Base-by-base conservation (phyloP, 106 monocot species). In the Acorus calamus region DNA sequence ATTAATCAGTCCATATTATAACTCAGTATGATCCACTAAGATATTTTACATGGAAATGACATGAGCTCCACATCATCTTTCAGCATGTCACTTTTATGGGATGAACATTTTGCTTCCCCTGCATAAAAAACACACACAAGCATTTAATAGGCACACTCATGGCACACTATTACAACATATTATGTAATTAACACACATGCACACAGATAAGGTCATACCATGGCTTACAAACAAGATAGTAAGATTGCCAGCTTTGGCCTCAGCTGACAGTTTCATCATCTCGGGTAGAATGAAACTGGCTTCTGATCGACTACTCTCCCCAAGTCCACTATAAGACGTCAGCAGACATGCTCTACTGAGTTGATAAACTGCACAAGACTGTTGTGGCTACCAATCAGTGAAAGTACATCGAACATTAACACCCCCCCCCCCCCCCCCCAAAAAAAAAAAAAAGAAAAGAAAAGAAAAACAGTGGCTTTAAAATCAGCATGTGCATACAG, bases 261-360 rank as follows among this genome's bases (percentile, higher is more conserved):
- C 77, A 75, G 67, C 56, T 69, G 80, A 63, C 49, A 87, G 62
- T 54, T 77, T 98, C 59, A 77, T 82, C 50, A 91, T 61, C 60
- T 87, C 85, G 56, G 96, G 91, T 77, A 98, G 74, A 56, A 92
- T 66, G 71, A 98, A 98, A 65, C 41, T 85, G 44, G 85, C 91
- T 85, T 91, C 87, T 14, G 74, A 62, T 64, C 78, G 63, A 69
- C 77, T 80, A 48, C 81, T 79, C 43, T 72, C 75, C 14, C 80
- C 94, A 77, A 61, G 61, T 74, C 83, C 87, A 71, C 52, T 75
- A 61, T 84, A 89, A 73, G 69, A 66, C 52, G 69, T 60, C 55
- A 98, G 61, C 3, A 77, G 55, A 62, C 71, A 78, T 47, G 83
- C 78, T 42, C 64, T 70, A 72, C 62, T 79, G 61, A 98, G 58